Evolutionary conservation across 768 basidiomycete species (phyloP).

Genomic region (Porpolomopsis calyptriformis): DNA sequence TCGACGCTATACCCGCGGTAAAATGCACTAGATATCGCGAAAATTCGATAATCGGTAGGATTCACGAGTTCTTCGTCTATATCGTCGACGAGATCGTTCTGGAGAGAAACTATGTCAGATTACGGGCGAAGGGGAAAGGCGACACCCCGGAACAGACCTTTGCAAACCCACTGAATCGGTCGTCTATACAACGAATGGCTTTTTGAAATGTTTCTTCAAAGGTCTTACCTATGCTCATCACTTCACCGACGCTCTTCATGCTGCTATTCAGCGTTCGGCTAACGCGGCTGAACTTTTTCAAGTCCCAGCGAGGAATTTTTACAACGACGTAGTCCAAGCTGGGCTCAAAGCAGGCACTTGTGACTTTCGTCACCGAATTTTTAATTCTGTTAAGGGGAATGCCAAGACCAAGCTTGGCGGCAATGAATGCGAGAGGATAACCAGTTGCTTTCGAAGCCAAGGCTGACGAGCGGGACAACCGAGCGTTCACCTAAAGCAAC

Average conservation of each 20-base stretch:
- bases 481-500: constrained; percentile 68
- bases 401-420: constrained; percentile 93
- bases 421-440: constrained; percentile 96
- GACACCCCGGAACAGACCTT: constrained; percentile 43
- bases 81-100: constrained; percentile 84
- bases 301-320: constrained; percentile 98
- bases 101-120: constrained; percentile 2
- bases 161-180: constrained; percentile 86
- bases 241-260: constrained; percentile 99
- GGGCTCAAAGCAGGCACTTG: constrained; percentile 96
- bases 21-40: constrained; percentile 92
- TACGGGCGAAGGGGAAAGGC: neutral
- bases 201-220: constrained; percentile 99
- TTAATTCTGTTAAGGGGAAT: constrained; percentile 97
- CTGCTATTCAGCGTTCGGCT: constrained; percentile 83
- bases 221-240: constrained; percentile 97
- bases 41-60: constrained; percentile 95
- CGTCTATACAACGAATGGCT: constrained; percentile 93
- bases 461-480: constrained; percentile 94
- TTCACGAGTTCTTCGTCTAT: constrained; percentile 89
- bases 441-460: constrained; percentile 98
- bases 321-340: constrained; percentile 95
- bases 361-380: constrained; percentile 95
- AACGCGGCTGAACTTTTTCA: constrained; percentile 95
- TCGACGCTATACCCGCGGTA: constrained; percentile 89